phyloP scores from a whole-genome alignment of 768 basidiomycete species.

The Suillus occidentalis region DNA sequence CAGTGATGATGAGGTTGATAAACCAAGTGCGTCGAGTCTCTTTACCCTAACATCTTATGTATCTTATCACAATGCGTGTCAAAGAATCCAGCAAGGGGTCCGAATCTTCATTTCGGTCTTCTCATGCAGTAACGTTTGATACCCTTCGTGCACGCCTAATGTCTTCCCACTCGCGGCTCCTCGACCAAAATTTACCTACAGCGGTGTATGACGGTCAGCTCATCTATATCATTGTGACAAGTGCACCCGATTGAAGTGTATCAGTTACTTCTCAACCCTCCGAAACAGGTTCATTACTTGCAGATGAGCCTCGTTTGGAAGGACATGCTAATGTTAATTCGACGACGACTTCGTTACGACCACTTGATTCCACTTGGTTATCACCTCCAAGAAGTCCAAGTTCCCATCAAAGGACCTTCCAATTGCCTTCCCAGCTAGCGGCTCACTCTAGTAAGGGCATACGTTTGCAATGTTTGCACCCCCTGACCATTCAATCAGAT shows the following conservation, averaged over 20 bases:
- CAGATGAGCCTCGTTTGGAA: conserved; percentile 19
- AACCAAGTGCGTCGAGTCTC: conserved; percentile 43
- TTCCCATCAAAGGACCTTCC: conserved; percentile 53
- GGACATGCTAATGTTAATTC: conserved; percentile 27
- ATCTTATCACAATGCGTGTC: conserved; percentile 8
- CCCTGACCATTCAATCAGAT: conserved; percentile 40
- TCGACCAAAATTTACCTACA: conserved; percentile 36
- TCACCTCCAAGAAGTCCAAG: conserved; percentile 52
- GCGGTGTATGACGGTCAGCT: conserved; percentile 37
- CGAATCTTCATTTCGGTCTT: conserved; percentile 40
- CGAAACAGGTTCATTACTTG: conserved; percentile 16
- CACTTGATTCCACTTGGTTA: conserved; percentile 38
- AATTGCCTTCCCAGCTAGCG: conserved; percentile 50
- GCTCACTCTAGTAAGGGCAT: conserved; percentile 55
- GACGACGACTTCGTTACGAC: conserved; percentile 32
- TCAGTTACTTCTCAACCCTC: conserved; percentile 7
- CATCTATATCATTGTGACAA: neutral
- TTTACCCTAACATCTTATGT: conserved; percentile 11
- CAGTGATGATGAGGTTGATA: conserved; percentile 69
- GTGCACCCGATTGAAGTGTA: neutral
- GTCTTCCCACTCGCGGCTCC: conserved; percentile 36
- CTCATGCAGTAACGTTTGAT: conserved; percentile 48
- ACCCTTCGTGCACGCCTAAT: conserved; percentile 46
- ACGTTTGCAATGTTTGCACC: neutral
- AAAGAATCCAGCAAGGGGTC: conserved; percentile 28